Percentiles rank a stretch among this genome's conserved stretches.
phyloP scores from a whole-genome alignment of 2,329 filamentous ascomycete genomes.

The Aspergillus luchuensis region DNA sequence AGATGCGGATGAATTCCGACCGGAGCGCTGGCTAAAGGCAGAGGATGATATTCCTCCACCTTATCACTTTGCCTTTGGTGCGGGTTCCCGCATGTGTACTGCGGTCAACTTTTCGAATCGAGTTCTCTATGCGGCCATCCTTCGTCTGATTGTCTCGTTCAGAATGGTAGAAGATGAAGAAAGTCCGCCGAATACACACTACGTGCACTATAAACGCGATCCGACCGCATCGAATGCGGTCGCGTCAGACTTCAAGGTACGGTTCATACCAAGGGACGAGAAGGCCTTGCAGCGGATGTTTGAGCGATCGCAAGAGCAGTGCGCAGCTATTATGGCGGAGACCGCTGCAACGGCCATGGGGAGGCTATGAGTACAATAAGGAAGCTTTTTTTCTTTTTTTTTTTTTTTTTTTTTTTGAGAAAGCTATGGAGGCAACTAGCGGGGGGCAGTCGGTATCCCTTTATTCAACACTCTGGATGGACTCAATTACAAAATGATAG shows the following conservation, averaged over 20 bases:
- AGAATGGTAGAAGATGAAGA: neutral
- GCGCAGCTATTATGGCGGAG: neutral
- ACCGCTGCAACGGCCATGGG: neutral
- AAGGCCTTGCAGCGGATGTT: neutral
- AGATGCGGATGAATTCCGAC: neutral
- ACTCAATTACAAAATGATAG: too few species aligned
- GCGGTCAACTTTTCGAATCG: neutral
- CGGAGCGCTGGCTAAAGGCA: neutral
- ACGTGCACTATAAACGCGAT: neutral
- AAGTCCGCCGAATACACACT: neutral
- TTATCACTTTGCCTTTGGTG: neutral
- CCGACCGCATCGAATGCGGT: neutral
- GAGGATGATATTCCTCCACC: neutral
- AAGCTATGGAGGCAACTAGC: too few species aligned
- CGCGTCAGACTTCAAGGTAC: neutral
- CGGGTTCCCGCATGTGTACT: neutral
- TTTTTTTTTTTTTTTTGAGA: too few species aligned
- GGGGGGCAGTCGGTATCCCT: too few species aligned
- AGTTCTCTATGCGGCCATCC: neutral
- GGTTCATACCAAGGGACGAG: neutral
- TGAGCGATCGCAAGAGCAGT: neutral
- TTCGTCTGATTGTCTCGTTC: neutral
- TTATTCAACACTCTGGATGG: too few species aligned
- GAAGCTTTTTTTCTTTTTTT: too few species aligned
- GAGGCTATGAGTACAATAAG: neutral